phyloP scores from a whole-genome alignment of 78 protist genomes.

The Neovahlkampfia damariscottae region DNA sequence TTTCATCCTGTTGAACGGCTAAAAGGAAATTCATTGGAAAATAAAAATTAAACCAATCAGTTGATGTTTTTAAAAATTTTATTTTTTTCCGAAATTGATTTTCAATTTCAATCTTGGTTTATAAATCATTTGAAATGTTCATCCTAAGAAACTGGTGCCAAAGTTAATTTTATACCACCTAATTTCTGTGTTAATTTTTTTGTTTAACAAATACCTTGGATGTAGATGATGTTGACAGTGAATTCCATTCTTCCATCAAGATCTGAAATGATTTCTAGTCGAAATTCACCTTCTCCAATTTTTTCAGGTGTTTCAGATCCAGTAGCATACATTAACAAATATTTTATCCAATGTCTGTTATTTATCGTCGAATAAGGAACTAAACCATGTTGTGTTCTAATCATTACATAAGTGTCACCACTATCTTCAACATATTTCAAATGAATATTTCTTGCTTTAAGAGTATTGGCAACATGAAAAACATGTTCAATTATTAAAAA shows the following conservation, averaged over 20 bases:
- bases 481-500: neutral
- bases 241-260: neutral
- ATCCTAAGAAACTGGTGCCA: too few relatives aligned
- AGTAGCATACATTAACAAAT: constrained; percentile 1
- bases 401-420: neutral
- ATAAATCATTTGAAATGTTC: too few relatives aligned
- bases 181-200: too few relatives aligned
- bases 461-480: neutral
- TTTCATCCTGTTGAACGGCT: too few relatives aligned
- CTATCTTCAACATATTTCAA: constrained; percentile 3
- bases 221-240: neutral
- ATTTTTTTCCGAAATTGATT: too few relatives aligned
- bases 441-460: neutral
- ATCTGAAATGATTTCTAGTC: neutral
- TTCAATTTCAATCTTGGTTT: too few relatives aligned
- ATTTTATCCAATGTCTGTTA: constrained; percentile 3
- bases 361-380: neutral
- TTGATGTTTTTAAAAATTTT: too few relatives aligned
- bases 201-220: too few relatives aligned
- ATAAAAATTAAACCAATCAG: too few relatives aligned
- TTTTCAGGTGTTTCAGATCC: neutral
- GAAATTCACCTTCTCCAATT: constrained; percentile 1
- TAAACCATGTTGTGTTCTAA: constrained; percentile 5
- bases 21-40: too few relatives aligned
- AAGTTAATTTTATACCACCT: too few relatives aligned